A percentile compares a stretch with the other conserved stretches of the same genome.
Conservation (phyloP, 176 grass and related monocot species). For the Triticum urartu region DNA sequence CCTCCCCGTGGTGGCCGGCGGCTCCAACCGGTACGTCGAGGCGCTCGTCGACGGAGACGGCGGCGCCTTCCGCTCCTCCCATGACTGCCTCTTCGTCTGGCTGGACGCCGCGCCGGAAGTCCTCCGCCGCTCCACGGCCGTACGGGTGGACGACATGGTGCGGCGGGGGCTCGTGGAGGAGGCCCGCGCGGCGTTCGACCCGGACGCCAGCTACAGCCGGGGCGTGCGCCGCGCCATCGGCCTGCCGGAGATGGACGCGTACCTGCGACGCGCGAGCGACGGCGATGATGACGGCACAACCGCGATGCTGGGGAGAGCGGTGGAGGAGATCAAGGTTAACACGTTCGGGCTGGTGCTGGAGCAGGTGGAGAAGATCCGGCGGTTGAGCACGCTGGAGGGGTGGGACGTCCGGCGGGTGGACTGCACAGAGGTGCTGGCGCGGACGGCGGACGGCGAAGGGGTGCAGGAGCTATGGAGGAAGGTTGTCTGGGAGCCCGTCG, state of each 20-base stretch:
- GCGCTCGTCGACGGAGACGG: conserved; percentile 9
- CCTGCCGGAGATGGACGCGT: conserved; percentile 64
- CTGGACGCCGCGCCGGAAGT: conserved; percentile 43
- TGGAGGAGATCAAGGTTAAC: conserved; percentile 66
- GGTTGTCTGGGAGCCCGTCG: conserved; percentile 20
- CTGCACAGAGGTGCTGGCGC: conserved; percentile 41
- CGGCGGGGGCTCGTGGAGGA: conserved; percentile 53
- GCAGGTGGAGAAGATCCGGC: conserved; percentile 58
- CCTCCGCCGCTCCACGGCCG: conserved; percentile 36
- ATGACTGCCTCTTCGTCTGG: conserved; percentile 41
- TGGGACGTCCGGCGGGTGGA: conserved; percentile 67
- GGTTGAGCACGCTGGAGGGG: conserved; percentile 36
- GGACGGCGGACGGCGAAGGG: background rate
- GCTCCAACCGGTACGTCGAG: conserved; percentile 45
- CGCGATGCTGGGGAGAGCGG: conserved; percentile 25
- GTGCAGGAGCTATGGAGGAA: background rate
- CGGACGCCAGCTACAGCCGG: conserved; percentile 29
- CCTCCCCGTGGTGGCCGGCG: conserved; percentile 67
- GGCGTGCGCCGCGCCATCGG: conserved; percentile 67
- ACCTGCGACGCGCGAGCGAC: conserved; percentile 16
- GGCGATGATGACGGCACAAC: conserved; percentile 1
- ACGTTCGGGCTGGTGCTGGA: conserved; percentile 46
- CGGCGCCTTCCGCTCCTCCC: background rate
- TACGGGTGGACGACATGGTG: conserved; percentile 68
- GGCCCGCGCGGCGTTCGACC: conserved; percentile 43